Percentiles rank a stretch among this genome's conserved stretches.
Conservation (phyloP, 352 stramenopile genomes). For the Globisporangium polare region DNA sequence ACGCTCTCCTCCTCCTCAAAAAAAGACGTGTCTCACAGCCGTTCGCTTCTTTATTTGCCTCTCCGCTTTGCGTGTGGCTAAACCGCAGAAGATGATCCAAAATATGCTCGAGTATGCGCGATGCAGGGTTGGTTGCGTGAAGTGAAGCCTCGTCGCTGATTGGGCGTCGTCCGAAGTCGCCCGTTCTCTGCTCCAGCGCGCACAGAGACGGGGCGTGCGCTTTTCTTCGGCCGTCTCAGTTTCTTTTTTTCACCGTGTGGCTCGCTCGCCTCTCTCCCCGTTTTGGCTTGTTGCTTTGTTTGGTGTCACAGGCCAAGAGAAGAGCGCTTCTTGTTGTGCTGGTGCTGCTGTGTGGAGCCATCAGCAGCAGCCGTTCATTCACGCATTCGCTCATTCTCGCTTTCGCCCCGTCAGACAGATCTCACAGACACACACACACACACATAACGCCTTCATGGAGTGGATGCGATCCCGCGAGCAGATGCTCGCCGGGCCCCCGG, state of each 20-base stretch:
- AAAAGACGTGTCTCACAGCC: conserved; percentile 13
- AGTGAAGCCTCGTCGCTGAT: conserved; percentile 3
- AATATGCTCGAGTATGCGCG: neutral
- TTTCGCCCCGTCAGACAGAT: conserved; percentile 8
- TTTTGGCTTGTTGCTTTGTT: neutral
- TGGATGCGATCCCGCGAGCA: conserved; percentile 55
- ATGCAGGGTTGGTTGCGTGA: neutral
- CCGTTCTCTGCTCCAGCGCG: neutral
- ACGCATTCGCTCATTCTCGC: conserved; percentile 16
- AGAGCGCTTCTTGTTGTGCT: conserved; percentile 3
- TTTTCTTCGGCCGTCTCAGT: conserved; percentile 15
- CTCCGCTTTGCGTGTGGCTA: neutral
- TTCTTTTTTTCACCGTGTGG: conserved; percentile 13
- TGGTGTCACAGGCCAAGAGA: conserved; percentile 6
- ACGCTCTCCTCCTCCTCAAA: conserved; percentile 6
- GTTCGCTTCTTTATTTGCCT: neutral
- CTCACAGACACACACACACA: neutral
- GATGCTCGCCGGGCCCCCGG: conserved; percentile 23
- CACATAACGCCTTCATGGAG: conserved; percentile 25
- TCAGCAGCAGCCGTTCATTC: conserved; percentile 1
- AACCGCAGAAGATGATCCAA: neutral
- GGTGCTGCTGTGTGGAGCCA: conserved; percentile 9
- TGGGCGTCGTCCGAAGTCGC: neutral
- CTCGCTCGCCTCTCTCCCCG: neutral
- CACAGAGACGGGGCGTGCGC: neutral